A percentile compares a stretch with the other conserved stretches of the same genome.
These are phyloP conservation scores for Ochetophila trinervis DNA, from an alignment of 306 rosid species.

Conservation along the genomic window DNA sequence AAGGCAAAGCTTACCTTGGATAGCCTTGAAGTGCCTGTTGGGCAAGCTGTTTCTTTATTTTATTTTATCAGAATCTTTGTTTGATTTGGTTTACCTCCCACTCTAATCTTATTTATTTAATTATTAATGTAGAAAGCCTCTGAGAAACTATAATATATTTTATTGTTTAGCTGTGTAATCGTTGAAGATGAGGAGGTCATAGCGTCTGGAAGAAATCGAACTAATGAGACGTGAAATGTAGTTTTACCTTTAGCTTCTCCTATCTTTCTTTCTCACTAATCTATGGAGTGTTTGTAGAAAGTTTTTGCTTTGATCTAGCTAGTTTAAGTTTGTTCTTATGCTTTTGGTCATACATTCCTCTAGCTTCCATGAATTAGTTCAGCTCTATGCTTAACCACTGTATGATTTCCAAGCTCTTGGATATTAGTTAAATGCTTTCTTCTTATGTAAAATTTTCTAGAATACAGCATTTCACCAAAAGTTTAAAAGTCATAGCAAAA, in stretches of 20 bases:
- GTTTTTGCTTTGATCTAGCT: background rate
- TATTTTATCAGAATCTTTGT: background rate
- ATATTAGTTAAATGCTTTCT: background rate
- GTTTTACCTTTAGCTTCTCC: constrained; percentile 17
- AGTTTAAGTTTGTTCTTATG: background rate
- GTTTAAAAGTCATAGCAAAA: too few species aligned
- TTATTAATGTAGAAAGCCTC: background rate
- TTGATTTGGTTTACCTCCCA: background rate
- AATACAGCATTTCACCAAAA: background rate
- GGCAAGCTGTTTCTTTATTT: constrained; percentile 40
- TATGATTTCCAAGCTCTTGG: background rate
- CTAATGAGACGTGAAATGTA: constrained; percentile 85
- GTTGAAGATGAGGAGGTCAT: constrained; percentile 70
- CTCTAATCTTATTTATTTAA: background rate
- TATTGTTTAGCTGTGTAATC: constrained; percentile 63
- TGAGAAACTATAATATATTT: constrained; percentile 26
- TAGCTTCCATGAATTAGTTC: background rate
- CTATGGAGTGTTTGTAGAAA: background rate
- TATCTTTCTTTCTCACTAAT: background rate
- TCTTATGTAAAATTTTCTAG: background rate
- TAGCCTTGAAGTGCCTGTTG: constrained; percentile 87
- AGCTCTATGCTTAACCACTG: background rate
- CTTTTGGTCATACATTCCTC: background rate
- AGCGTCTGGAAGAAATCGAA: constrained; percentile 80
- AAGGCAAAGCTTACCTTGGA: constrained; percentile 72